phyloP scores from a whole-genome alignment of 2,329 filamentous ascomycete species.

The Cercospora citrullina region DNA sequence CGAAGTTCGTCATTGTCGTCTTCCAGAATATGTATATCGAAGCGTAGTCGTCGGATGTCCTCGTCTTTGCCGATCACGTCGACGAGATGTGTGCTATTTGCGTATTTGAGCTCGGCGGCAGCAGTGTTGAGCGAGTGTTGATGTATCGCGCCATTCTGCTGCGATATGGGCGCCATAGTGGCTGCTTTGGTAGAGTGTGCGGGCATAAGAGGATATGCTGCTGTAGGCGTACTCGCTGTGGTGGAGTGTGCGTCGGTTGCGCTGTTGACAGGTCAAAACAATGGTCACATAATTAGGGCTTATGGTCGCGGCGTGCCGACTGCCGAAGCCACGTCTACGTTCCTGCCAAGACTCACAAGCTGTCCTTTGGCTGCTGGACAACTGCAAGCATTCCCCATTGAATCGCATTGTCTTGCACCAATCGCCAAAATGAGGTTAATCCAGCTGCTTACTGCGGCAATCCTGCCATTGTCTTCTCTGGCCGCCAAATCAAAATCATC shows the following conservation, averaged over 20 bases:
- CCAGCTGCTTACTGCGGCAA: conserved; percentile 59
- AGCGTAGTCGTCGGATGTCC: conserved; percentile 66
- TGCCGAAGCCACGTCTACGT: conserved; percentile 6
- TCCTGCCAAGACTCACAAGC: conserved; percentile 14
- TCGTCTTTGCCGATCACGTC: conserved; percentile 74
- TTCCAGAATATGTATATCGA: conserved; percentile 69
- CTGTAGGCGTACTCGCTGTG: not conserved
- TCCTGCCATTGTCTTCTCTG: conserved; percentile 60
- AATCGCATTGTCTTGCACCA: conserved; percentile 6
- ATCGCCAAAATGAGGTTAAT: conserved; percentile 65
- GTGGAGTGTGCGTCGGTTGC: not conserved
- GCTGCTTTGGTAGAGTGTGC: conserved; percentile 15
- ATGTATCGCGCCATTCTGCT: conserved; percentile 37
- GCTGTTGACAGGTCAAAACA: conserved; percentile 6
- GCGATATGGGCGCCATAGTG: conserved; percentile 28
- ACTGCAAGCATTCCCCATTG: not conserved
- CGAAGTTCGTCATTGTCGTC: conserved; percentile 71
- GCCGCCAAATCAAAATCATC: conserved; percentile 54
- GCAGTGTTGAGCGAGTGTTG: conserved; percentile 55
- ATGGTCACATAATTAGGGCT: conserved; percentile 3
- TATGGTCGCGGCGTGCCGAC: not conserved
- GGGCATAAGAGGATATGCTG: conserved; percentile 19
- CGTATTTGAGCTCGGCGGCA: conserved; percentile 68
- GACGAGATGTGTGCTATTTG: conserved; percentile 63
- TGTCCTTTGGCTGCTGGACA: conserved; percentile 12